Base-by-base conservation (phyloP, 2,329 filamentous ascomycete species). In the Mariannaea elegans region DNA sequence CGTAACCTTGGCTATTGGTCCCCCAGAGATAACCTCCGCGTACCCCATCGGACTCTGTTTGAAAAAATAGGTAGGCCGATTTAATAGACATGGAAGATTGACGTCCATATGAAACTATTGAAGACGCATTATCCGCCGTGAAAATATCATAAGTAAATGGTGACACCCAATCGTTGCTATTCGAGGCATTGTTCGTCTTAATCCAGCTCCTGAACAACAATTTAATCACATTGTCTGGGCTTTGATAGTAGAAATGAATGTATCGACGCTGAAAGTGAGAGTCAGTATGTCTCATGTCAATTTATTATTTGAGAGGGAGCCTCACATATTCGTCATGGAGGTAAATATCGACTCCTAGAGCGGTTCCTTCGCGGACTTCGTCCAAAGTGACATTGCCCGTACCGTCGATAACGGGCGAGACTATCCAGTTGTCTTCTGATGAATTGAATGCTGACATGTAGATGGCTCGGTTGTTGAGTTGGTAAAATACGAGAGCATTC, bases 371-470 rank as follows among this genome's bases (percentile, higher is more conserved):
- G 27, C 44, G 49, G 3, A 59, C 56, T 4, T 23, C 21, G 23
- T 59, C 56, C 5, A 59, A 29, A 13, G 16, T 46, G 3, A 57
- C 24, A 12, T 44, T 49, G n/a, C 46, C 39, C 8, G 19, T 48
- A 4, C 44, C 56, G 21, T 59, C 56, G 3, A 59, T 44, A 7
- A 59, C 49, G 8, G 56, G 56, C 3, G 56, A 59, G 13, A 53
- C 49, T 13, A 53, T 44, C 56, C 56, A 59, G 13, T 21, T 21
- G 13, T 48, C 21, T 13, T 31, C 34, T 4, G 56, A 59, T 3
- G 56, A 54, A 29, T 59, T 59, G 3, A 42, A 59, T 2, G 44
- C 56, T 3, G 56, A 59, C 41, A 59, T 48, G 27, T 59, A 53
- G n/a, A 59, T 53, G 27, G 48, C 56, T 9, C 44, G 49, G 29